Evolutionary conservation across 2,329 filamentous ascomycete species (phyloP).

Genomic region (Alternaria arborescens): DNA sequence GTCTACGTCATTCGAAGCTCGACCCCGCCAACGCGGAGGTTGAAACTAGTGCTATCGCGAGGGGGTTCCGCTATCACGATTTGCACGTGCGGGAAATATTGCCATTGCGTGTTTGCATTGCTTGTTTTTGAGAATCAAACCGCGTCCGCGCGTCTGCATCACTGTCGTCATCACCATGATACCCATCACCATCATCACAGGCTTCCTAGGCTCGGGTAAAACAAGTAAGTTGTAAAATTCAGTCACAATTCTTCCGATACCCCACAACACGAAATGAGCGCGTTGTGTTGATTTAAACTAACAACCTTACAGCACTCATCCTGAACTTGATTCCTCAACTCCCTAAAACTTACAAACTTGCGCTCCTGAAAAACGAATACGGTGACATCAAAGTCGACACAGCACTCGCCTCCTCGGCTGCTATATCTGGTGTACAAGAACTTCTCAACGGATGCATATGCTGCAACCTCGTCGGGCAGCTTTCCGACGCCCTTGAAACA

Average conservation of each 20-base stretch:
- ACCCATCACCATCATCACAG: constrained; percentile 93
- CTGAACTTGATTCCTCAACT: constrained; percentile 94
- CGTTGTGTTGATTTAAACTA: neutral
- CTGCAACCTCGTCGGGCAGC: constrained; percentile 95
- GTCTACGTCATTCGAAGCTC: constrained; percentile 18
- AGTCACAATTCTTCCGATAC: neutral
- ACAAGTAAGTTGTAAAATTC: constrained; percentile 64
- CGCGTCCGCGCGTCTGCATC: neutral
- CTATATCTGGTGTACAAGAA: constrained; percentile 90
- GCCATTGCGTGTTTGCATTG: neutral
- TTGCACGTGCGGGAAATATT: constrained; percentile 8
- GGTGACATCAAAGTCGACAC: constrained; percentile 94
- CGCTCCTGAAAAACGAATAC: constrained; percentile 97
- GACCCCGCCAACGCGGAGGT: constrained; percentile 7
- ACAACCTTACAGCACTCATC: constrained; percentile 68
- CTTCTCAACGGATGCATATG: constrained; percentile 98
- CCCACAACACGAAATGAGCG: neutral
- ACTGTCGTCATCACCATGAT: constrained; percentile 56
- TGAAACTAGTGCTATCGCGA: constrained; percentile 10
- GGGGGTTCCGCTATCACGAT: constrained; percentile 2
- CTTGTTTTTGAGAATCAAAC: neutral
- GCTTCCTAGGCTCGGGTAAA: constrained; percentile 95
- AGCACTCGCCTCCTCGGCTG: constrained; percentile 81
- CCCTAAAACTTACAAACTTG: constrained; percentile 84
- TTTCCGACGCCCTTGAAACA: constrained; percentile 80